Evolutionary conservation across 768 basidiomycete species (phyloP).

Genomic region (Tulasnella sp.): DNA sequence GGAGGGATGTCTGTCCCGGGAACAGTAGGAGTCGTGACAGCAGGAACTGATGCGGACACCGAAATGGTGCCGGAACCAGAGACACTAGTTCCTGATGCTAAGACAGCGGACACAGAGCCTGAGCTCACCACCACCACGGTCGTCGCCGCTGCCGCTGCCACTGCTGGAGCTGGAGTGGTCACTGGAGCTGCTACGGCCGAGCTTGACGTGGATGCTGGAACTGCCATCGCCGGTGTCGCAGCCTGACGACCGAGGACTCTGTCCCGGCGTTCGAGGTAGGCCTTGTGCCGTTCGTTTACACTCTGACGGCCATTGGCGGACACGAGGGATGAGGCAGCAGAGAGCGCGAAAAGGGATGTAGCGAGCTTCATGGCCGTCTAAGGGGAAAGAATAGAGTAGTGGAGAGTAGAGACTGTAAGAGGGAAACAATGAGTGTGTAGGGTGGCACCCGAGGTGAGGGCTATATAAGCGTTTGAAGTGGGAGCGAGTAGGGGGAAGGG

Average conservation of each 20-base stretch:
- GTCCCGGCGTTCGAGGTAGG: conserved; percentile 13
- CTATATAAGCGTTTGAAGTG: no score
- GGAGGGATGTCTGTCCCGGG: conserved; percentile 43
- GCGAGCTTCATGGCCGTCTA: conserved; percentile 36
- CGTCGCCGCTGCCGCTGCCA: conserved; percentile 11
- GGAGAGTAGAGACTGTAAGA: background rate
- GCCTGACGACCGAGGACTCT: conserved; percentile 32
- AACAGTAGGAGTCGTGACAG: conserved; percentile 18
- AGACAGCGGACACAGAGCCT: background rate
- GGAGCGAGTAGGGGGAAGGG: no score
- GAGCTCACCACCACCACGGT: conserved; percentile 19
- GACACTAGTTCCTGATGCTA: no score
- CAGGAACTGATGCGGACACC: background rate
- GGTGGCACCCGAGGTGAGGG: background rate
- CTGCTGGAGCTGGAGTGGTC: conserved; percentile 8
- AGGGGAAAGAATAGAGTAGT: background rate
- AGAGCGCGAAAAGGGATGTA: conserved; percentile 34
- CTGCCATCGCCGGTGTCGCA: no score
- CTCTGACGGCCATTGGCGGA: conserved; percentile 29
- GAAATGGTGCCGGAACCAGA: background rate
- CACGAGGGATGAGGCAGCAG: conserved; percentile 29
- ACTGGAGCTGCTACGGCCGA: conserved; percentile 4
- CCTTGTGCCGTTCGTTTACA: conserved; percentile 28
- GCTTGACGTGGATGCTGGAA: no score
- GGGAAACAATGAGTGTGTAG: background rate